Conservation (phyloP, 306 rosid genomes). For the Casuarina cunninghamiana region DNA sequence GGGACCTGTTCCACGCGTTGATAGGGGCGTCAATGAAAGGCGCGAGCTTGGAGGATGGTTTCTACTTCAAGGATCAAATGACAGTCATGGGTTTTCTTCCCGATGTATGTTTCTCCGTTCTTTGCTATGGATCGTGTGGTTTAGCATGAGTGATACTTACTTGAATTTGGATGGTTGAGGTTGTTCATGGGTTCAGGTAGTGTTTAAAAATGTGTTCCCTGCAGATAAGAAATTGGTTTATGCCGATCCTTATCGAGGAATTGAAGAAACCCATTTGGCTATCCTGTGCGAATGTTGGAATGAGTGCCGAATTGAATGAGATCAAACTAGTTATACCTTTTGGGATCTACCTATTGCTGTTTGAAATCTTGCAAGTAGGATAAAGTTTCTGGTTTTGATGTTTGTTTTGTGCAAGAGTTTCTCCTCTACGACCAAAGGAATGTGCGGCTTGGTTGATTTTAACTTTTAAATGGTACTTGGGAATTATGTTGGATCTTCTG, state of each 20-base stretch:
- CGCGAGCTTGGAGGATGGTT: slow-evolving; percentile 69
- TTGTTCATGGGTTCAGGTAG: neutral
- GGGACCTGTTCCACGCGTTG: slow-evolving; percentile 78
- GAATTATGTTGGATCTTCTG: neutral
- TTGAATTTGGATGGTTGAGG: neutral
- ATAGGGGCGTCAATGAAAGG: slow-evolving; percentile 78
- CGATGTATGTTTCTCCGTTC: slow-evolving; percentile 48
- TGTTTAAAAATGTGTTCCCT: neutral
- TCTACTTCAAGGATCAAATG: slow-evolving; percentile 83
- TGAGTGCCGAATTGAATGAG: neutral
- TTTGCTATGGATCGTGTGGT: neutral
- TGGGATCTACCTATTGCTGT: neutral
- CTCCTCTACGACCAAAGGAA: neutral
- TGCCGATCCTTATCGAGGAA: neutral
- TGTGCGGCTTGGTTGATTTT: neutral
- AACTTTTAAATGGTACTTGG: neutral
- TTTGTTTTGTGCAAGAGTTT: neutral
- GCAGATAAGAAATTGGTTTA: neutral
- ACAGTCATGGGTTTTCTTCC: slow-evolving; percentile 79
- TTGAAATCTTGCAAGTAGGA: neutral
- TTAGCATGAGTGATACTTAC: neutral
- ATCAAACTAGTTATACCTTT: too few relatives aligned
- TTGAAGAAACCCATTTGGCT: neutral
- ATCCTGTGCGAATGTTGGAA: neutral
- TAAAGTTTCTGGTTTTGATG: neutral